Evolutionary conservation across 495 filamentous ascomycete species (phyloP).

Genomic region (Aspergillus steynii): DNA sequence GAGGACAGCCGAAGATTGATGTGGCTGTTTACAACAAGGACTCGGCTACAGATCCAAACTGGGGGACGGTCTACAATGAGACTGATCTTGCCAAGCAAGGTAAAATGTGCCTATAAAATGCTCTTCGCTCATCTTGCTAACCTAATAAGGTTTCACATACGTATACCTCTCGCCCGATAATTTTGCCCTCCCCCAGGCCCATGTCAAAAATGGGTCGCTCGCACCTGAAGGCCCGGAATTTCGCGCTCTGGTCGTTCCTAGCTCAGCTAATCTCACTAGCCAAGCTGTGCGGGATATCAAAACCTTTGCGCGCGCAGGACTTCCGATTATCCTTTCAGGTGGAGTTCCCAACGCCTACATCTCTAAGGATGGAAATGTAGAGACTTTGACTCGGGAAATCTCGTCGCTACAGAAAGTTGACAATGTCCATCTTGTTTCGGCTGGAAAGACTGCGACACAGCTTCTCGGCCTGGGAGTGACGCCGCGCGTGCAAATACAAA

Average conservation of each 20-base stretch:
- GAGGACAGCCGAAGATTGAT: constrained; percentile 43
- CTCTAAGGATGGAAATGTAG: constrained; percentile 17
- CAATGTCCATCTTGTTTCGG: constrained; percentile 20
- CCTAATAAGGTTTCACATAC: constrained; percentile 43
- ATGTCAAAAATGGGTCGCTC: constrained; percentile 34
- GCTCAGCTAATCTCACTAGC: constrained; percentile 38
- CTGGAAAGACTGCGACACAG: constrained; percentile 21
- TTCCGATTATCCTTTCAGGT: constrained; percentile 44
- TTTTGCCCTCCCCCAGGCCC: constrained; percentile 35
- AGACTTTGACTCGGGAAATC: constrained; percentile 3
- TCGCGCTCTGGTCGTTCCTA: constrained; percentile 45
- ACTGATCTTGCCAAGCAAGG: constrained; percentile 22
- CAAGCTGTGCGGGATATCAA: constrained; percentile 35
- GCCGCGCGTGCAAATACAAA: constrained; percentile 21
- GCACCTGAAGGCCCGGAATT: constrained; percentile 42
- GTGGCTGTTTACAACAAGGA: constrained; percentile 39
- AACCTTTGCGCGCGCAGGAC: constrained; percentile 38
- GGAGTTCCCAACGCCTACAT: constrained; percentile 28
- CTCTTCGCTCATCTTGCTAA: neutral
- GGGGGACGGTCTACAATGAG: constrained; percentile 19
- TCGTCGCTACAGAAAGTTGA: constrained; percentile 16
- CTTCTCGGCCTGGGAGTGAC: constrained; percentile 23
- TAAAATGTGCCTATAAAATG: constrained; percentile 1
- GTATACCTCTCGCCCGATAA: constrained; percentile 53
- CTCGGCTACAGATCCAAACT: constrained; percentile 19